These are phyloP conservation scores for Batkoa obscura DNA, from an alignment of 371 early-diverging fungal species.

Conservation along the genomic window DNA sequence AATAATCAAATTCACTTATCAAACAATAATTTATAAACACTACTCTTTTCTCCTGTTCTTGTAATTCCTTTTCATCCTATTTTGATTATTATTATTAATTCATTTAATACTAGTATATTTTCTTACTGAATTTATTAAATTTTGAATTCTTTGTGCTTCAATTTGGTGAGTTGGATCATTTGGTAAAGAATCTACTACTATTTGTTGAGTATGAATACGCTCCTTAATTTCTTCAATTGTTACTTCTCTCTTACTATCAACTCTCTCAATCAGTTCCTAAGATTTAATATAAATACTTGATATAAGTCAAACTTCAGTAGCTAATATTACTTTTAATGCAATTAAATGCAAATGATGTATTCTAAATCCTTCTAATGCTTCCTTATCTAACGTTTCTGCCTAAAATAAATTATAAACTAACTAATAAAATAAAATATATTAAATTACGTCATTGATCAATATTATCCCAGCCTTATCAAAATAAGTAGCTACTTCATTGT, in stretches of 20 bases:
- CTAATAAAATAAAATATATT: not conserved
- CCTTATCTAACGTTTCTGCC: not conserved
- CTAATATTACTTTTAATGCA: not conserved
- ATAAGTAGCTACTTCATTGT: conserved; percentile 1
- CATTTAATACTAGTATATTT: too few species aligned
- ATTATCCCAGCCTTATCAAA: not conserved
- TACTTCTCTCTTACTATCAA: not conserved
- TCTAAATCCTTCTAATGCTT: not conserved
- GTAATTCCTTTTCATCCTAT: not conserved
- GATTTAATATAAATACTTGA: not conserved
- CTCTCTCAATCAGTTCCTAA: not conserved
- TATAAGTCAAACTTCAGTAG: not conserved
- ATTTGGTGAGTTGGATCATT: not conserved
- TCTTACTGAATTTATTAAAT: not conserved
- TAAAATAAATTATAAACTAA: not conserved
- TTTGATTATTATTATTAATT: too few species aligned
- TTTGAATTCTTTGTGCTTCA: not conserved
- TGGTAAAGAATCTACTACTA: not conserved
- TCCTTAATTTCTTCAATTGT: too few species aligned
- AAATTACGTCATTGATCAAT: not conserved
- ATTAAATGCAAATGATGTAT: not conserved
- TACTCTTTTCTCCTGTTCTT: not conserved
- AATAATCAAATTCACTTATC: not conserved
- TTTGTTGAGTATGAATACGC: not conserved
- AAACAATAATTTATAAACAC: not conserved